Evolutionary conservation across 306 rosid species (phyloP).

Genomic region (Pueraria montana): DNA sequence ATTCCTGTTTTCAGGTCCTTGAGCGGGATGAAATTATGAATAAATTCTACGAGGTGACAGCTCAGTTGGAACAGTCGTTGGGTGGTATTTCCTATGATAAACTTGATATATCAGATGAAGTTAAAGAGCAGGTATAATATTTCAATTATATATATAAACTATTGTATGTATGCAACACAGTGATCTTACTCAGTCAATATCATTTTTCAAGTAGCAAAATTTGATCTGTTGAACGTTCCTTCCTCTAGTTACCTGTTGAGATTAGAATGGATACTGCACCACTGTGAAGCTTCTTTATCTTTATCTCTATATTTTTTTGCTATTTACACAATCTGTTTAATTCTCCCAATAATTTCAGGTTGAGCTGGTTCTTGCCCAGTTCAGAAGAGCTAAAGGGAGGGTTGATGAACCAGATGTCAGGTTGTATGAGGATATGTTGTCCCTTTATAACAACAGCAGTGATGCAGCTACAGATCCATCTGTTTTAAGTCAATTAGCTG

Average conservation of each 20-base stretch:
- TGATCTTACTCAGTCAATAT: neutral
- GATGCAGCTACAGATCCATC: constrained; percentile 69
- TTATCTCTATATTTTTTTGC: neutral
- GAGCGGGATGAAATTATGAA: constrained; percentile 85
- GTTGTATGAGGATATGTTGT: constrained; percentile 74
- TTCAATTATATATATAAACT: neutral
- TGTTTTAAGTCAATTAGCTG: constrained; percentile 72
- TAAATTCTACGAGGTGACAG: constrained; percentile 75
- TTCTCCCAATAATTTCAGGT: constrained; percentile 64
- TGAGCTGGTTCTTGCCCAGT: constrained; percentile 95
- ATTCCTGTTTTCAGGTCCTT: constrained; percentile 66
- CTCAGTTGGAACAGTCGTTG: constrained; percentile 79
- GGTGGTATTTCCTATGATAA: constrained; percentile 74
- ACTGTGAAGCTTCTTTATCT: constrained; percentile 32
- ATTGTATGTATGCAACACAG: constrained; percentile 12
- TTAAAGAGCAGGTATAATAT: constrained; percentile 88
- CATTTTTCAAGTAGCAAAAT: constrained; percentile 16
- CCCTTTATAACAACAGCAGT: constrained; percentile 63
- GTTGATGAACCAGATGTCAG: constrained; percentile 75
- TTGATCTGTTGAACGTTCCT: neutral
- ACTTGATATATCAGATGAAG: constrained; percentile 97
- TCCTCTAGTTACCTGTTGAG: constrained; percentile 5
- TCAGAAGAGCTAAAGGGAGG: constrained; percentile 93
- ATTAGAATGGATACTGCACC: constrained; percentile 23
- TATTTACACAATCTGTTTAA: constrained; percentile 37